Percentiles rank a stretch among this genome's conserved stretches.
Conservation (phyloP, 257 asterid species). For the Solanum paucissectum region DNA sequence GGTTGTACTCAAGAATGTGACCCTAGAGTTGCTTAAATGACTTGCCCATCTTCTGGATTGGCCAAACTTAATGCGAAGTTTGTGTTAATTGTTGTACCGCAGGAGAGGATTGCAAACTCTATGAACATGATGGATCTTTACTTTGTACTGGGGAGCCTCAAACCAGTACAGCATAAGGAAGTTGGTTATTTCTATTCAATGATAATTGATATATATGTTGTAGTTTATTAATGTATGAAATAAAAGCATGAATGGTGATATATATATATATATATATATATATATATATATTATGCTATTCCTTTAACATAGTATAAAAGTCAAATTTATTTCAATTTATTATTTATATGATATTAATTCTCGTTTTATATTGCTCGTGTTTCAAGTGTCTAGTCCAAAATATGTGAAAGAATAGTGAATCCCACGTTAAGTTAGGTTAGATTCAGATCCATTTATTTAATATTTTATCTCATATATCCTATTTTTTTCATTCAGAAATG, state of each 20-base stretch:
- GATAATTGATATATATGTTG: background rate
- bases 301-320: too few species aligned
- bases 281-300: too few species aligned
- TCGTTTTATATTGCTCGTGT: background rate
- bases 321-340: too few species aligned
- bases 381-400: background rate
- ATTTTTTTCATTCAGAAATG: background rate
- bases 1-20: too few species aligned
- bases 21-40: background rate
- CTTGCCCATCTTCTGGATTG: background rate
- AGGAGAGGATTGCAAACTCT: background rate
- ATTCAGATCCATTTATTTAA: background rate
- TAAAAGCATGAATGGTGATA: background rate
- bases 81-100: background rate
- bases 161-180: background rate
- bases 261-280: too few species aligned
- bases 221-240: background rate
- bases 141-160: background rate
- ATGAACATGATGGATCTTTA: background rate
- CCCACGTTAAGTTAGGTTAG: background rate
- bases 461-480: background rate
- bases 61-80: background rate
- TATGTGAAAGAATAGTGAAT: background rate
- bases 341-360: too few species aligned
- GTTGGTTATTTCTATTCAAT: too few species aligned